These are phyloP conservation scores for Leishmania guyanensis DNA, from an alignment of 208 protist species.

Conservation along the genomic window DNA sequence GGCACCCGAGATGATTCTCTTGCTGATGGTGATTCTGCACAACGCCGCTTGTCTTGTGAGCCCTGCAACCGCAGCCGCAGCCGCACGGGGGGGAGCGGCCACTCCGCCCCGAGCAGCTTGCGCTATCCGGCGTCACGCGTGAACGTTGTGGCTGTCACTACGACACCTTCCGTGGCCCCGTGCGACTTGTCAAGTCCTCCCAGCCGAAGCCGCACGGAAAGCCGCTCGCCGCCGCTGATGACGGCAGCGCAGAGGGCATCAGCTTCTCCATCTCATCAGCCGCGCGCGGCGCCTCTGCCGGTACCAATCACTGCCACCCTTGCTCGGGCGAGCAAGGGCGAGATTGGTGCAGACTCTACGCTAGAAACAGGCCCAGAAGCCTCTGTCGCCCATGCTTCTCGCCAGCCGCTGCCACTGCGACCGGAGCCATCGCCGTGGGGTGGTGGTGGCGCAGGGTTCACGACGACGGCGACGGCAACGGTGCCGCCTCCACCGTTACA, in stretches of 20 bases:
- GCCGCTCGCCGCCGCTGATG: not conserved
- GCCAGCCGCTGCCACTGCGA: constrained; percentile 4
- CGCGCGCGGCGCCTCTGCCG: constrained; percentile 5
- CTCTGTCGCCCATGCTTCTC: not conserved
- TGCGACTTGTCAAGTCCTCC: not conserved
- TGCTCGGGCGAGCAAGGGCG: not conserved
- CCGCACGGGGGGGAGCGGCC: constrained; percentile 1
- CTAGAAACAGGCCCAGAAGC: not conserved
- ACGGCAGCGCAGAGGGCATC: not conserved
- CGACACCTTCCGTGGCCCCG: not conserved
- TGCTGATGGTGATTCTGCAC: not conserved
- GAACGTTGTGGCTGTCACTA: not conserved
- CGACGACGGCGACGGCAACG: not conserved
- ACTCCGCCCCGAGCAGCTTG: not conserved
- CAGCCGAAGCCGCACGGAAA: not conserved
- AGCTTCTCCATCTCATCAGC: not conserved
- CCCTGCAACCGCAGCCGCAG: constrained; percentile 1
- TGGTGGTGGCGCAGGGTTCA: not conserved
- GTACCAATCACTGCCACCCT: constrained; percentile 23
- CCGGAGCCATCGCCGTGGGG: not conserved
- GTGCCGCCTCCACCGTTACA: not conserved
- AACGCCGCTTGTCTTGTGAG: not conserved
- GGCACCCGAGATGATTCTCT: not conserved
- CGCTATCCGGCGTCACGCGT: constrained; percentile 8
- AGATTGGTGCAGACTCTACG: not conserved